A percentile compares a stretch with the other conserved stretches of the same genome.
Evolutionary conservation across 495 filamentous ascomycete species (phyloP).

Genomic region (Durotheca rogersii): DNA sequence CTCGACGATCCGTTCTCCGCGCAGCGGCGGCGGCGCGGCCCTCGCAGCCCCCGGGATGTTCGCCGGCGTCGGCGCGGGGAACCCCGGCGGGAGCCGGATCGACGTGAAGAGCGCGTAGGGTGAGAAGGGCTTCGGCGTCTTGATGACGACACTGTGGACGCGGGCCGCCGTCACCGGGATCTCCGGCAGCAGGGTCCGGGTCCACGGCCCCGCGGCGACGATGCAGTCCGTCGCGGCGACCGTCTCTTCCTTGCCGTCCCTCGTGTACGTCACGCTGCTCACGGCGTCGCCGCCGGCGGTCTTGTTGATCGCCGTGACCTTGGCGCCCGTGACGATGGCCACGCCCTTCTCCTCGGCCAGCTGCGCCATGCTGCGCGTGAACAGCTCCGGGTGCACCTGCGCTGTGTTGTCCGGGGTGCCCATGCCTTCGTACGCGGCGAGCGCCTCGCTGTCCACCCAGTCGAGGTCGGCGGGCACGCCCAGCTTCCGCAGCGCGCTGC

Average conservation of each 20-base stretch:
- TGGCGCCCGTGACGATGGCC: constrained; percentile 61
- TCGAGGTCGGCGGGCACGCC: constrained; percentile 66
- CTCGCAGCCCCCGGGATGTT: constrained; percentile 42
- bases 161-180: constrained; percentile 75
- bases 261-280: constrained; percentile 40
- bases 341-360: constrained; percentile 73
- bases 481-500: constrained; percentile 16
- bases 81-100: constrained; percentile 66
- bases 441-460: constrained; percentile 66
- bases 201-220: constrained; percentile 83
- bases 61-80: constrained; percentile 34
- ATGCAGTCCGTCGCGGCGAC: constrained; percentile 41
- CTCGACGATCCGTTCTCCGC: constrained; percentile 53
- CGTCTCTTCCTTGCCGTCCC: constrained; percentile 64
- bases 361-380: constrained; percentile 76
- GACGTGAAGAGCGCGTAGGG: constrained; percentile 80
- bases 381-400: constrained; percentile 84
- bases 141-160: constrained; percentile 80
- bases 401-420: constrained; percentile 63
- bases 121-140: constrained; percentile 59
- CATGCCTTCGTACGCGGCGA: constrained; percentile 68
- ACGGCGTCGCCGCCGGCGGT: constrained; percentile 21
- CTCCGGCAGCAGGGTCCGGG: constrained; percentile 62
- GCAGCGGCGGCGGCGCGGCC: constrained; percentile 26
- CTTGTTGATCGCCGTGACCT: constrained; percentile 28